phyloP scores from a whole-genome alignment of 176 grass and related monocot genomes.

The Rhynchospora tenuis region DNA sequence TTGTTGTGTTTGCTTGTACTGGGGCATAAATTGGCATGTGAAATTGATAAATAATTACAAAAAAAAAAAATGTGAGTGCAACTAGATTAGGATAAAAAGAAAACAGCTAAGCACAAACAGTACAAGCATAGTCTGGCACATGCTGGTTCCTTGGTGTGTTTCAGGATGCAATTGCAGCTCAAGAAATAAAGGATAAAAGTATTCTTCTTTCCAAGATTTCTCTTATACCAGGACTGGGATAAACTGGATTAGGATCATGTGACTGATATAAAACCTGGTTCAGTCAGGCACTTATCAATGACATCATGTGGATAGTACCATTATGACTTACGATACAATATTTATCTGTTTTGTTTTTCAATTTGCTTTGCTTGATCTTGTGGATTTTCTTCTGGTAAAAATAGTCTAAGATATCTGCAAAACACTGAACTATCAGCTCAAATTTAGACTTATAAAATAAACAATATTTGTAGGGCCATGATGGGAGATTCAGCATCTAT shows the following conservation, averaged over 20 bases:
- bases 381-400: slow-evolving; percentile 19
- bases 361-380: neutral
- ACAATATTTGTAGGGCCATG: slow-evolving; percentile 54
- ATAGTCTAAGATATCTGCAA: slow-evolving; percentile 3
- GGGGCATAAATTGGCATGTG: neutral
- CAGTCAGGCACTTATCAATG: neutral
- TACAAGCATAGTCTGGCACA: neutral
- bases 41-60: neutral
- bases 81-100: neutral
- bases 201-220: neutral
- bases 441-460: neutral
- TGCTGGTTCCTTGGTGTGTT: neutral
- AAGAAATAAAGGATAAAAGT: neutral
- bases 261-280: neutral
- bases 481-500: slow-evolving; percentile 92
- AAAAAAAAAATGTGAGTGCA: neutral
- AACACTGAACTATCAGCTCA: slow-evolving; percentile 25
- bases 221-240: neutral
- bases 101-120: neutral
- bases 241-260: neutral
- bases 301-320: neutral
- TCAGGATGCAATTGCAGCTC: neutral
- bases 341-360: neutral
- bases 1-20: neutral
- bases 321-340: neutral